Base-by-base conservation (phyloP, 1,284 basidiomycete genomes). In the Cryptococcus maquisensis region DNA sequence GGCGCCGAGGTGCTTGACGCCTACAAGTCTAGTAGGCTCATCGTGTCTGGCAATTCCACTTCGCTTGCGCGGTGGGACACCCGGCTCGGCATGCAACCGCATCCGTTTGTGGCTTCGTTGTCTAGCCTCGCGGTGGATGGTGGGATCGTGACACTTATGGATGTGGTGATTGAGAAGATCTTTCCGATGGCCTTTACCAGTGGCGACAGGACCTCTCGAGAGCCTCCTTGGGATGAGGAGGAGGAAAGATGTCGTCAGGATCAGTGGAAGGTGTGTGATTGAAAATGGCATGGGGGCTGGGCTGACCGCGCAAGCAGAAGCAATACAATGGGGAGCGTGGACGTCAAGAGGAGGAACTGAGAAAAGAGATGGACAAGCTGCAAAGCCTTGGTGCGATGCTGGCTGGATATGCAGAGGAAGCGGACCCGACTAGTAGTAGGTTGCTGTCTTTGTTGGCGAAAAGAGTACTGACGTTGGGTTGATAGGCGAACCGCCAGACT, bases 21-120 rank as follows among this genome's bases (percentile, higher is more conserved):
- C 0, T 87, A 89, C 60, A 78, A 84, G 54, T 69, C 65, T 36
- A 86, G 82, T 12, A 81, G 81, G 54, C 80, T 98, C 7, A 70
- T 82, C 15, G 75, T 98, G 20, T 80, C 81, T 3, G 92, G 89
- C 1, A 98, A 98, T 73, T 88, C 88, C 0, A 86, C 88, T 0
- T 86, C 88, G 61, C 79, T 95, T 37, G 88, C 87, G 1, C 82
- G 83, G 0, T 98, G 95, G 95, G 84, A 97, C 67, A 80, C 86
- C 2, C 87, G 86, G 59, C 81, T 98, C 1, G 95, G 95, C 3
- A 89, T 90, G 63, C 80, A 82, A 52, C 72, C 68, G 4, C 41
- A 55, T 18, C 72, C 76, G 0, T 89, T 83, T 65, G 78, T 91
- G 26, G 83, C 90, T 0, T 87, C 87, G 1, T 73, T 98, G 56